phyloP scores from a whole-genome alignment of 345 rosid genomes.

The Erodium maritimum region DNA sequence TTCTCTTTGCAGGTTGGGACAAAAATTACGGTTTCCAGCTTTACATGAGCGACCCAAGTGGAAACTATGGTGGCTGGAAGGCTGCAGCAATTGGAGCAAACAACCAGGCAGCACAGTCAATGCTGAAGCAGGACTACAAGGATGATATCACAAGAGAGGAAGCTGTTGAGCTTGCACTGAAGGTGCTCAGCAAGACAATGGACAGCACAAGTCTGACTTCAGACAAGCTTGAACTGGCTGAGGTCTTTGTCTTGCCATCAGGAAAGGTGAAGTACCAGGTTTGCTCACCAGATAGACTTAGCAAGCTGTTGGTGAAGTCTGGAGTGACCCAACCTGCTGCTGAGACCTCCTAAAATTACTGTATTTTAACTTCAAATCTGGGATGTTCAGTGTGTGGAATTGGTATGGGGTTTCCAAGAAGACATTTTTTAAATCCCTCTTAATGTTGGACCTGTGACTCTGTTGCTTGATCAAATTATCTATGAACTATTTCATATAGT shows the following conservation, averaged over 20 bases:
- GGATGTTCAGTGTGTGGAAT: too few species aligned
- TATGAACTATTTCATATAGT: too few species aligned
- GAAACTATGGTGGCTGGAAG: conserved; percentile 94
- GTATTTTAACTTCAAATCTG: not conserved
- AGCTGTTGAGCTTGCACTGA: conserved; percentile 77
- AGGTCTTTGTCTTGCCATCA: conserved; percentile 62
- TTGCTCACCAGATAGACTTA: conserved; percentile 60
- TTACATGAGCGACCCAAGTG: conserved; percentile 93
- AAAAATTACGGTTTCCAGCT: conserved; percentile 85
- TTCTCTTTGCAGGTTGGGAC: conserved; percentile 95
- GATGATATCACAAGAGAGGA: conserved; percentile 83
- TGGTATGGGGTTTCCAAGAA: too few species aligned
- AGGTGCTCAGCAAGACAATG: conserved; percentile 95
- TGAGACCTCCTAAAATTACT: conserved; percentile 22
- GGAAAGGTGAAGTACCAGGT: conserved; percentile 85
- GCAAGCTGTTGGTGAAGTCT: conserved; percentile 58
- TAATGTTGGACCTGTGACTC: too few species aligned
- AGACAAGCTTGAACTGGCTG: conserved; percentile 89
- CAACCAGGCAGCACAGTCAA: conserved; percentile 96
- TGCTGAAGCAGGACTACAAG: conserved; percentile 92
- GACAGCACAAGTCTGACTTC: conserved; percentile 95
- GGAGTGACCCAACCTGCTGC: conserved; percentile 80
- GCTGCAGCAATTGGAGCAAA: conserved; percentile 95
- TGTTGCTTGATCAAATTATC: too few species aligned
- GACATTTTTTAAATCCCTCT: too few species aligned